Evolutionary conservation across 768 basidiomycete genomes (phyloP).

Genomic region (Nevesoporus exiguus): DNA sequence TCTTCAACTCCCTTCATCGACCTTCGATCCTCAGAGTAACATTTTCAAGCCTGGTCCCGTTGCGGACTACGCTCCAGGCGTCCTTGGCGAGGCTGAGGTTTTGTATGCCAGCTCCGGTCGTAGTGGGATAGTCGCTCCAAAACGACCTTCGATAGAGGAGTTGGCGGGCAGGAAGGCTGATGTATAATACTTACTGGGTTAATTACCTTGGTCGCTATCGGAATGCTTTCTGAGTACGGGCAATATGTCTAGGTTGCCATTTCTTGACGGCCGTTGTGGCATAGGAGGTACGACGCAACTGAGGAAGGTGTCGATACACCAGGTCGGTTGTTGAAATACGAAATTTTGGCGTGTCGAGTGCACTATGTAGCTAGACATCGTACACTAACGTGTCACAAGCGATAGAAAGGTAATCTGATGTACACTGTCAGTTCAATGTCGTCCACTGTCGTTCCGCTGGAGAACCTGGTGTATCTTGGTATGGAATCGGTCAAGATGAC

Average conservation of each 20-base stretch:
- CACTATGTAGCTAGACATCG: too few relatives aligned
- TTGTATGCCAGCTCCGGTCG: conserved; percentile 67
- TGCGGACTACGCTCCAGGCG: conserved; percentile 49
- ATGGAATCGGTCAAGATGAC: too few relatives aligned
- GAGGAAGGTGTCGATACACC: neutral
- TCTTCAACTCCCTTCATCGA: conserved; percentile 68
- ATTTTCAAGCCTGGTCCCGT: conserved; percentile 49
- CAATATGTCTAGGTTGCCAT: neutral
- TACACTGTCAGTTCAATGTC: too few relatives aligned
- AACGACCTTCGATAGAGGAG: conserved; percentile 27
- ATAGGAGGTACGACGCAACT: too few relatives aligned
- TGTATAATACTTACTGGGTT: conserved; percentile 29
- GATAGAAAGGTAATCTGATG: too few relatives aligned
- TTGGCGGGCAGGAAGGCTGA: conserved; percentile 15
- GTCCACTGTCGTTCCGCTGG: too few relatives aligned
- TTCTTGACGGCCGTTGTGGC: too few relatives aligned
- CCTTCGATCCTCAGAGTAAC: conserved; percentile 60
- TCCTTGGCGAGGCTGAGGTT: conserved; percentile 60
- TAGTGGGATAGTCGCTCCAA: conserved; percentile 38
- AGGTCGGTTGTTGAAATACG: too few relatives aligned
- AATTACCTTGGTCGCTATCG: conserved; percentile 25
- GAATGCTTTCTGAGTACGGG: neutral
- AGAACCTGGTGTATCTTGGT: too few relatives aligned
- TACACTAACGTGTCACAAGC: too few relatives aligned
- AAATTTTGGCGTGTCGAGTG: too few relatives aligned